phyloP scores from a whole-genome alignment of 495 filamentous ascomycete species.

The Penicillium canescens region DNA sequence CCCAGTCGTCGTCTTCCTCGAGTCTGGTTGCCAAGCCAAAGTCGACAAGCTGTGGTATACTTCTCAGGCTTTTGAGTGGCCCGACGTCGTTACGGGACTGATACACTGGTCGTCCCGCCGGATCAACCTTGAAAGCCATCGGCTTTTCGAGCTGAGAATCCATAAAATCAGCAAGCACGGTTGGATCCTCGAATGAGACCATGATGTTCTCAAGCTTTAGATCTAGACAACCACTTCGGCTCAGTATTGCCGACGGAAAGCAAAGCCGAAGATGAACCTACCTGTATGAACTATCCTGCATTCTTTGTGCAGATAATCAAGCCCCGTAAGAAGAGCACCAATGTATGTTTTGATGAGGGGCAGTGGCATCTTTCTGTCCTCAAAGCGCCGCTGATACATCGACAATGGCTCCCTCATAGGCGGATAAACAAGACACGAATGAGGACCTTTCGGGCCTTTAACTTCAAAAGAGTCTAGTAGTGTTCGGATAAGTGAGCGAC shows the following conservation, averaged over 20 bases:
- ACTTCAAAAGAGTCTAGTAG: conserved; percentile 32
- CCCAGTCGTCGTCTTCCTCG: conserved; percentile 34
- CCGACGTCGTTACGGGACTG: conserved; percentile 43
- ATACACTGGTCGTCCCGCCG: conserved; percentile 35
- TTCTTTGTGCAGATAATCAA: conserved; percentile 46
- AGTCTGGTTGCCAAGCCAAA: conserved; percentile 80
- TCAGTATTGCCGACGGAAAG: conserved; percentile 24
- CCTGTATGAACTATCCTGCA: conserved; percentile 39
- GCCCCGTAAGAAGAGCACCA: conserved; percentile 38
- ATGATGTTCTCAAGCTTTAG: conserved; percentile 51
- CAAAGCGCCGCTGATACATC: conserved; percentile 36
- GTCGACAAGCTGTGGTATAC: conserved; percentile 73
- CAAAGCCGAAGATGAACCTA: conserved; percentile 23
- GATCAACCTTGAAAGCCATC: conserved; percentile 42
- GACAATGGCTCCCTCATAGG: conserved; percentile 40
- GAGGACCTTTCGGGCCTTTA: conserved; percentile 22
- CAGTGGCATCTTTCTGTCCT: conserved; percentile 29
- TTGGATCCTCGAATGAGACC: conserved; percentile 44
- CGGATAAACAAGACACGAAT: conserved; percentile 41
- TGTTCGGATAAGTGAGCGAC: conserved; percentile 27
- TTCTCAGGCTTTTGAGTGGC: conserved; percentile 32
- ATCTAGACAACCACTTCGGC: conserved; percentile 32
- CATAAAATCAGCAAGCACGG: conserved; percentile 42
- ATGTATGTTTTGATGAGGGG: conserved; percentile 40
- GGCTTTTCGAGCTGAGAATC: conserved; percentile 35